Base-by-base conservation (phyloP, 257 asterid species). In the Cruciata laevipes region DNA sequence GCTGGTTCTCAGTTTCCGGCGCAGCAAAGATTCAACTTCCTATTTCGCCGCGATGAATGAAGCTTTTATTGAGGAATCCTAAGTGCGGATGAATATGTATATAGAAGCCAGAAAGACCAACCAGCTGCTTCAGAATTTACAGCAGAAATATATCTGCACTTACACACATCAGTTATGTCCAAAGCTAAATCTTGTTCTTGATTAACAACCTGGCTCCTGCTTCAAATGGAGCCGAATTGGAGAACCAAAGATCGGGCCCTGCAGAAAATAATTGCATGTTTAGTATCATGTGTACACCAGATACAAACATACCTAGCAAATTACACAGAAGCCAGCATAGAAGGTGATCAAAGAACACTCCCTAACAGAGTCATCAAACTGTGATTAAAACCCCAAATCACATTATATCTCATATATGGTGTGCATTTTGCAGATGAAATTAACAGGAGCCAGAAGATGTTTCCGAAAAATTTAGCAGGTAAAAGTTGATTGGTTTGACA, bases 121-220 rank as follows among this genome's bases (percentile, higher is more conserved):
- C 79, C 75, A 77, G 70, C 80, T 76, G 71, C 73, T 75, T 73
- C 73, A 74, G 68, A 75, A 75, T 82, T 75, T 76, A 77, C 80
- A 76, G 76, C 79, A 73, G 69, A 78, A 59, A 25, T 55, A n/a
- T 67, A 49, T 66, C 73, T 56, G 71, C 84, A 83, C 38, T 78
- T 78, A 73, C 83, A 78, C 66, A 47, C 72, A 75, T 73, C 79
- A 69, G 74, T 67, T 32, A 73, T 62, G 17, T 55, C 73, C 67
- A 76, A 72, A 30, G 67, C 69, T 57, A 73, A 81, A 17, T 35
- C 53, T 42, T 20, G 55, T 51, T 32, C 65, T 44, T 61, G 32
- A 77, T 85, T 84, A 87, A 69, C 80, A 87, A 59, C 89, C 83
- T 31, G 93, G 96, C 78, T 89, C 96, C 81, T 80, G 93, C 82